Evolutionary conservation across 257 asterid genomes (phyloP).

Genomic region (Handroanthus guayacan): DNA sequence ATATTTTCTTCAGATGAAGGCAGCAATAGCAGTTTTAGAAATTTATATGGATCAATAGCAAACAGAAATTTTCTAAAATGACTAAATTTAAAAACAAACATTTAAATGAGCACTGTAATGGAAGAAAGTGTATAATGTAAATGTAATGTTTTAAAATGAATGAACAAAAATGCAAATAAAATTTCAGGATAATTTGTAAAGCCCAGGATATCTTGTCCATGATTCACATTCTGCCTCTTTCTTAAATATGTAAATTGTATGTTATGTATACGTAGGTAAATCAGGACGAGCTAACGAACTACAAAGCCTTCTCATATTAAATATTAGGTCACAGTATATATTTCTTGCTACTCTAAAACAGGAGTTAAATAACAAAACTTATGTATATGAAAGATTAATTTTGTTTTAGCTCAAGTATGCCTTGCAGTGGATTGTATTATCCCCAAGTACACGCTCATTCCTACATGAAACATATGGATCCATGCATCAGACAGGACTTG

Average conservation of each 20-base stretch:
- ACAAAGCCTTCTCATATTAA: slow-evolving; percentile 8
- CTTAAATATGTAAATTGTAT: neutral
- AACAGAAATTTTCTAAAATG: neutral
- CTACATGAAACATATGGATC: neutral
- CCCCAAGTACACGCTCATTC: neutral
- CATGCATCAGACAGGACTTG: neutral
- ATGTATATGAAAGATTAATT: neutral
- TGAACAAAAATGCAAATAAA: neutral
- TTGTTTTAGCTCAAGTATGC: neutral
- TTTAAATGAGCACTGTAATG: slow-evolving; percentile 10
- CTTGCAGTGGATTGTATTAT: neutral
- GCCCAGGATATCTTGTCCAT: slow-evolving; percentile 1
- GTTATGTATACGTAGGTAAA: neutral
- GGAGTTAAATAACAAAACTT: slow-evolving; percentile 11
- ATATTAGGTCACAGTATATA: neutral
- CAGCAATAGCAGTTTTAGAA: slow-evolving; percentile 3
- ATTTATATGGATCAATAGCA: neutral
- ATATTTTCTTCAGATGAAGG: slow-evolving; percentile 30
- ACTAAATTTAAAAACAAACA: slow-evolving; percentile 2
- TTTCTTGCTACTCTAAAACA: slow-evolving; percentile 6
- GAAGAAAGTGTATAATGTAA: slow-evolving; percentile 28
- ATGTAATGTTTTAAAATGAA: slow-evolving; percentile 1
- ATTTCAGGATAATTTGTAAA: slow-evolving; percentile 29
- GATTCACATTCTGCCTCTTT: neutral
- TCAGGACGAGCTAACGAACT: neutral